Percentiles rank a stretch among this genome's conserved stretches.
Evolutionary conservation across 805 yeast genomes (phyloP).

Genomic region (Metschnikowia amazonensis): DNA sequence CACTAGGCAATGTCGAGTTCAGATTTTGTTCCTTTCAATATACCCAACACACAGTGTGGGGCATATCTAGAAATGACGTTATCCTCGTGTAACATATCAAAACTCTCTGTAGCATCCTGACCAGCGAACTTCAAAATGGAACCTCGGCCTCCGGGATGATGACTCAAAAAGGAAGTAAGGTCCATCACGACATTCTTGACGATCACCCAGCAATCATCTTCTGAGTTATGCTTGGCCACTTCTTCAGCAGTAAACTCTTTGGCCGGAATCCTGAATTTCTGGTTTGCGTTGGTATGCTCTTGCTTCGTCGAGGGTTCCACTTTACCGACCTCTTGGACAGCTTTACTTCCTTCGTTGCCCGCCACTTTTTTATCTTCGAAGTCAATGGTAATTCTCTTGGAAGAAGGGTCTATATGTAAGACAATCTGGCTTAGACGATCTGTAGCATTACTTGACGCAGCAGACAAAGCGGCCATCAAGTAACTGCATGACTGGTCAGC

Average conservation of each 20-base stretch:
- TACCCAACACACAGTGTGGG: slow-evolving; percentile 45
- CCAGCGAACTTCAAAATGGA: slow-evolving; percentile 48
- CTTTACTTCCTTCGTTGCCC: neutral
- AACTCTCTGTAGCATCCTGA: slow-evolving; percentile 47
- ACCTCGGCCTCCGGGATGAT: slow-evolving; percentile 62
- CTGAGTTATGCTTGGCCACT: slow-evolving; percentile 44
- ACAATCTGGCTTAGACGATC: slow-evolving; percentile 18
- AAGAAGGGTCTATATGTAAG: slow-evolving; percentile 26
- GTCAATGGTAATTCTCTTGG: slow-evolving; percentile 34
- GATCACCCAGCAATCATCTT: slow-evolving; percentile 51
- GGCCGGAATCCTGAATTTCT: slow-evolving; percentile 41
- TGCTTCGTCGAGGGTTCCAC: neutral
- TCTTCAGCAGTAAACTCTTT: slow-evolving; percentile 46
- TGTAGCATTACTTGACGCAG: slow-evolving; percentile 5
- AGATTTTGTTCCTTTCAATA: slow-evolving; percentile 45
- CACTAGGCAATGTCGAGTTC: slow-evolving; percentile 29
- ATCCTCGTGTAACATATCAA: slow-evolving; percentile 56
- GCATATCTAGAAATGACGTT: slow-evolving; percentile 50
- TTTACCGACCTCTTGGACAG: neutral
- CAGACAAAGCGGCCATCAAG: slow-evolving; percentile 16
- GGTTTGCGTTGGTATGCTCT: slow-evolving; percentile 1
- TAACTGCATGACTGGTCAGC: slow-evolving; percentile 40
- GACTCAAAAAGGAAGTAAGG: slow-evolving; percentile 40
- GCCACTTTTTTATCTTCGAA: slow-evolving; percentile 18
- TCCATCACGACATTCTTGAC: slow-evolving; percentile 51